Evolutionary conservation across 441 rosid species (phyloP), one percentile per base, ranked within the genome.

Genomic region (Adansonia madagascariensis): DNA sequence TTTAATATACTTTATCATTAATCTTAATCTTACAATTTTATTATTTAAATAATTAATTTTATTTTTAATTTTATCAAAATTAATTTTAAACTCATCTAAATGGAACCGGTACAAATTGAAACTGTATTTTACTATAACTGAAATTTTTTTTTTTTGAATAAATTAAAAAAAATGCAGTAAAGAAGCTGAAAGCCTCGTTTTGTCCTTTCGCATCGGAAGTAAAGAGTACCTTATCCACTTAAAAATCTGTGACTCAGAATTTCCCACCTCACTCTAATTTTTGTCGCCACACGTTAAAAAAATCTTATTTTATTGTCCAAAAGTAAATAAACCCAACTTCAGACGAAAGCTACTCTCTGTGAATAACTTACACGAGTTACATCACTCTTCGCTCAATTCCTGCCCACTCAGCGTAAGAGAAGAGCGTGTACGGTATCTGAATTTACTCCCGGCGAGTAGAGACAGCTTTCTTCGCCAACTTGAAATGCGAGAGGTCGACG

Each of bases 141-240:
- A 49, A 50, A 31, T 31, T 31, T 31, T 49, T 12, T 49, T 49
- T 12, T 8, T 2, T 43, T 8, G 0, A 31, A 62, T 10, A 12
- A 61, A 61, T 18, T 17, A 39, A 15, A 17, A 43, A 41, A 64
- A 14, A 7, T 15, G 47, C 12, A 8, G 8, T 57, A 7, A n/a
- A 47, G 39, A 20, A 68, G 41, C 41, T 6, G 2, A 53, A n/a
- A 63, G 75, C 69, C 46, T 62, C 6, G 6, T 55, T 78, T 24
- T n/a, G 73, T 78, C 52, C 59, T 18, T 62, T 71, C 14, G 1
- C 5, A 22, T 55, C 10, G 31, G 64, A 64, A 64, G 43, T 24
- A 39, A 55, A 55, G 49, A 18, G 63, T 5, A 49, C 14, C 46
- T 78, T 64, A 55, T 55, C 66, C 73, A 17, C 17, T 3, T 0